Evolutionary conservation across 192 early-diverging fungal species (phyloP).

Genomic region (Gaertneriomyces sp.): DNA sequence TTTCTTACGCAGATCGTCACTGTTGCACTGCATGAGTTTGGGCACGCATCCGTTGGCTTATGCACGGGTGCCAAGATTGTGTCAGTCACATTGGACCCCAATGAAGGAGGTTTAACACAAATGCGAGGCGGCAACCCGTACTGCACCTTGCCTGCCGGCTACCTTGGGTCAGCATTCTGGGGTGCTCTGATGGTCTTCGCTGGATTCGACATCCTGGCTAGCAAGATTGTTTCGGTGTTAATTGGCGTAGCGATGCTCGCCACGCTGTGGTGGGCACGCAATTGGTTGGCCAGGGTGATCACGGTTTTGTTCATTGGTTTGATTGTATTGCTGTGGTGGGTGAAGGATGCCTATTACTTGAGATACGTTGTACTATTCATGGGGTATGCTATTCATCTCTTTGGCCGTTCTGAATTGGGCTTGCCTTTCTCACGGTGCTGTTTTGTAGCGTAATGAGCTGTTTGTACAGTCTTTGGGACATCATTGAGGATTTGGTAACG

Average conservation of each 20-base stretch:
- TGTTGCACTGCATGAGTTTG: slow-evolving; percentile 92
- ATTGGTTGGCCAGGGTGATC: slow-evolving; percentile 80
- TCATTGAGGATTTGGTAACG: slow-evolving; percentile 86
- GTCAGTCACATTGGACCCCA: slow-evolving; percentile 85
- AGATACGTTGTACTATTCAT: slow-evolving; percentile 92
- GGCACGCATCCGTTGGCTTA: slow-evolving; percentile 81
- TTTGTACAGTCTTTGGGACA: slow-evolving; percentile 92
- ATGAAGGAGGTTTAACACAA: slow-evolving; percentile 84
- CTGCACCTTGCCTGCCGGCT: slow-evolving; percentile 81
- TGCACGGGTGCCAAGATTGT: slow-evolving; percentile 87
- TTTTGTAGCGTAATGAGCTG: slow-evolving; percentile 80
- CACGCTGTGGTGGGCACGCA: slow-evolving; percentile 83
- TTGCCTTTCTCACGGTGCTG: background rate
- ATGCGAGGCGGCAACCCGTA: slow-evolving; percentile 80
- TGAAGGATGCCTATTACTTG: slow-evolving; percentile 66
- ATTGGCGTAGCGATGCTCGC: slow-evolving; percentile 78
- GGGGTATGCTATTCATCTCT: slow-evolving; percentile 53
- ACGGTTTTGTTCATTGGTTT: slow-evolving; percentile 80
- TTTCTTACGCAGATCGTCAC: slow-evolving; percentile 63
- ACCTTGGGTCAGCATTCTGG: slow-evolving; percentile 82
- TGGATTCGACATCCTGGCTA: slow-evolving; percentile 83
- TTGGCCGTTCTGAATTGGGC: no score
- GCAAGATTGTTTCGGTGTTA: slow-evolving; percentile 81
- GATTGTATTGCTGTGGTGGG: slow-evolving; percentile 81
- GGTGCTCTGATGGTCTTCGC: slow-evolving; percentile 92